These are phyloP conservation scores for Apiotrichum gracile DNA, from an alignment of 1,284 basidiomycete species.

Conservation along the genomic window DNA sequence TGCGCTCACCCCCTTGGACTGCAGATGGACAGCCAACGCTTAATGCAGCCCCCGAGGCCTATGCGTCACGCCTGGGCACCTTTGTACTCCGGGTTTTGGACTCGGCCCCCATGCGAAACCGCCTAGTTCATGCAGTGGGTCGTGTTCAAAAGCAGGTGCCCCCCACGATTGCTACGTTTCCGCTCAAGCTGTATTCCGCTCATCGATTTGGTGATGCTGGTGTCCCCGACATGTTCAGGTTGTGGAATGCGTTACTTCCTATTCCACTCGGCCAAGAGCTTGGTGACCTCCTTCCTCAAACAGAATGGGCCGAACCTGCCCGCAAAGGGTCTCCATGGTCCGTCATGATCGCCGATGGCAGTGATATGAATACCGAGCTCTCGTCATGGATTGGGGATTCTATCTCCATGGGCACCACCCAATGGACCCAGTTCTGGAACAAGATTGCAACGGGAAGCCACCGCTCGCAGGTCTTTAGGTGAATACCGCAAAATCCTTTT, in stretches of 20 bases:
- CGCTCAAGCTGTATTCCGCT: constrained; percentile 11
- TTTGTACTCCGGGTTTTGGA: constrained; percentile 13
- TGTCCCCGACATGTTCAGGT: constrained; percentile 21
- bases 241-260: constrained; percentile 27
- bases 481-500: constrained; percentile 16
- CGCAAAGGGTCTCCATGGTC: constrained; percentile 21
- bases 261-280: constrained; percentile 4
- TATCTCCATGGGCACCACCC: constrained; percentile 2
- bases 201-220: constrained; percentile 17
- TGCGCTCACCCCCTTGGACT: not conserved
- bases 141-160: constrained; percentile 11
- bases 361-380: constrained; percentile 20
- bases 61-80: constrained; percentile 13
- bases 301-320: constrained; percentile 12
- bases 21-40: constrained; percentile 8
- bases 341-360: constrained; percentile 21
- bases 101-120: not conserved
- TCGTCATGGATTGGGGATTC: constrained; percentile 25
- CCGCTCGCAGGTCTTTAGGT: constrained; percentile 30
- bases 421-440: constrained; percentile 25
- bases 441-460: constrained; percentile 22
- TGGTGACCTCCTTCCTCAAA: constrained; percentile 5
- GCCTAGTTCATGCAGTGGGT: constrained; percentile 8
- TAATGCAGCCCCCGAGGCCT: constrained; percentile 11
- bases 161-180: constrained; percentile 6